These are phyloP conservation scores for Heterobasidion annosum DNA, from an alignment of 1,284 basidiomycete genomes.

Conservation along the genomic window DNA sequence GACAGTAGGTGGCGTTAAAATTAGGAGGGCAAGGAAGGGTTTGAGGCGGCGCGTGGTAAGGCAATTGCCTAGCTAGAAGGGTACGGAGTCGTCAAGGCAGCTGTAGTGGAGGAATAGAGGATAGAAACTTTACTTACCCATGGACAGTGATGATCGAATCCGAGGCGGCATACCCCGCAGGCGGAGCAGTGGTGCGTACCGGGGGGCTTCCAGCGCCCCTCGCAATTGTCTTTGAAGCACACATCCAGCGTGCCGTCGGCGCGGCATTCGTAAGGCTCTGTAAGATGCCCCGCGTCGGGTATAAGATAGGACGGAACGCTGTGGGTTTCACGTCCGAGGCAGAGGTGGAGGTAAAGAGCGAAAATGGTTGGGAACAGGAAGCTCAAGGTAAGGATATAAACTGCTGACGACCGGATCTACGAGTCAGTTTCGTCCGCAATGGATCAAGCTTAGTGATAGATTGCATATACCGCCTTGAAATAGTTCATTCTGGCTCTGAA, in stretches of 20 bases:
- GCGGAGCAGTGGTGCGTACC: conserved; percentile 41
- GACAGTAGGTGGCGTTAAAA: conserved; percentile 24
- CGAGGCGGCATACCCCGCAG: conserved; percentile 38
- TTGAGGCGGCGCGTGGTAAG: conserved; percentile 33
- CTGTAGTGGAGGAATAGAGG: not conserved
- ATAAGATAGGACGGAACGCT: conserved; percentile 20
- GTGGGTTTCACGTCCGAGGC: conserved; percentile 23
- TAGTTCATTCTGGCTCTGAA: conserved; percentile 17
- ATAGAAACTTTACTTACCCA: conserved; percentile 28
- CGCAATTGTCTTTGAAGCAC: conserved; percentile 30
- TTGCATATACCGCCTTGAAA: conserved; percentile 23
- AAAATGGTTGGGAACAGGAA: conserved; percentile 20
- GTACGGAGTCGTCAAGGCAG: not conserved
- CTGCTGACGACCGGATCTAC: conserved; percentile 13
- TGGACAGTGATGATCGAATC: conserved; percentile 49
- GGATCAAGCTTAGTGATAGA: not conserved
- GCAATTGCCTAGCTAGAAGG: conserved; percentile 37
- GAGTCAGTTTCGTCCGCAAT: not conserved
- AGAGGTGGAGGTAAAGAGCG: conserved; percentile 27
- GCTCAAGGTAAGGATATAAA: conserved; percentile 24
- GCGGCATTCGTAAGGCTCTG: conserved; percentile 33
- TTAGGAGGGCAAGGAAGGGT: conserved; percentile 30
- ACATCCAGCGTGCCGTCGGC: conserved; percentile 26
- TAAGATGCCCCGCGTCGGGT: conserved; percentile 22
- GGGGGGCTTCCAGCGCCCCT: conserved; percentile 39